Conservation (phyloP, 805 yeast genomes). For the Danielia oregonensis region DNA sequence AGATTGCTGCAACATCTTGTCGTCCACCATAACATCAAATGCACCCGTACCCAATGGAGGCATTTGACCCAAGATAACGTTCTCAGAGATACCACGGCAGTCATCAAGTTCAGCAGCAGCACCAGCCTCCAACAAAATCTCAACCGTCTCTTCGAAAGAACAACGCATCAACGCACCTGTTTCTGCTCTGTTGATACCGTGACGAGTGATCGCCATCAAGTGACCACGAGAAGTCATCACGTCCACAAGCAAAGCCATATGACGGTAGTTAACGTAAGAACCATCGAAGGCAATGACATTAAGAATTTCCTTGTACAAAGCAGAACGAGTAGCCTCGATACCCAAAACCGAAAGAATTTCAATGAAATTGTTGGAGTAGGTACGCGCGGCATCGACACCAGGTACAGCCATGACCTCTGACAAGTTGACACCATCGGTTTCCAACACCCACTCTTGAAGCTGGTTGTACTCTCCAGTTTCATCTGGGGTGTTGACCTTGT, state of each 20-base stretch:
- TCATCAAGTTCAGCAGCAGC: slow-evolving; percentile 97
- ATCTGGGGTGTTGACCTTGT: slow-evolving; percentile 68
- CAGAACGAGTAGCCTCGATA: slow-evolving; percentile 96
- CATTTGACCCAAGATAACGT: slow-evolving; percentile 95
- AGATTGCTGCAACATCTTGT: slow-evolving; percentile 67
- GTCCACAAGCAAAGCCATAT: slow-evolving; percentile 95
- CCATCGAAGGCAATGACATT: slow-evolving; percentile 99
- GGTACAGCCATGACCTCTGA: slow-evolving; percentile 93
- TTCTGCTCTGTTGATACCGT: slow-evolving; percentile 97
- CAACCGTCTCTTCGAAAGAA: slow-evolving; percentile 98
- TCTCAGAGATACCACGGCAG: slow-evolving; percentile 97
- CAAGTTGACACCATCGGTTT: slow-evolving; percentile 96
- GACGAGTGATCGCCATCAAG: slow-evolving; percentile 98
- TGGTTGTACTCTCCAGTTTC: slow-evolving; percentile 83
- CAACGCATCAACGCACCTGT: slow-evolving; percentile 99
- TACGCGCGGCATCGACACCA: slow-evolving; percentile 88
- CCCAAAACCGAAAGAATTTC: slow-evolving; percentile 94
- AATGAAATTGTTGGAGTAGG: slow-evolving; percentile 94
- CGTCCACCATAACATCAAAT: slow-evolving; percentile 93
- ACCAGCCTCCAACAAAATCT: slow-evolving; percentile 95
- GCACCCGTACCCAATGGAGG: slow-evolving; percentile 99
- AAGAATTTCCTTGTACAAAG: slow-evolving; percentile 88
- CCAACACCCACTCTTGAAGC: slow-evolving; percentile 96
- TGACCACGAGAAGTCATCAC: slow-evolving; percentile 99
- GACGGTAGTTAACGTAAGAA: slow-evolving; percentile 98